Evolutionary conservation across 345 rosid species (phyloP), one percentile per base, ranked within the genome.

Genomic region (Corchorus capsularis): DNA sequence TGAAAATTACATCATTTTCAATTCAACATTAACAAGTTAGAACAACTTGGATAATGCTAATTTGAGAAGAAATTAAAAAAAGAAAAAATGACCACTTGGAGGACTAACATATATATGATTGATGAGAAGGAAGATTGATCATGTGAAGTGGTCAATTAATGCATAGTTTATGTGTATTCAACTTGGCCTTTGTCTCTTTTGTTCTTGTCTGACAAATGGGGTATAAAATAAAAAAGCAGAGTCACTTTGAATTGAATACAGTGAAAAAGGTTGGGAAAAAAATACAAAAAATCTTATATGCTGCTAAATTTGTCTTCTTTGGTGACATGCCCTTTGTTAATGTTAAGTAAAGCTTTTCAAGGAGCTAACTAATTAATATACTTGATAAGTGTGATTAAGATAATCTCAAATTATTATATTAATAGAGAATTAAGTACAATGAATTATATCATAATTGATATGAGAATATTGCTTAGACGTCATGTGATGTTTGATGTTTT

Each of bases 401-500:
- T 66, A 66, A 19, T 45, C 32, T 41, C 19, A 41, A 45, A 20
- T 10, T 12, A 43, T 19, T 45, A 43, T 19, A 63, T 3, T 16
- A 34, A 35, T 4, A 37, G 17, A 60, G 32, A 32, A 2, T 60
- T 45, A 39, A 12, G 17, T 60, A 9, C 0, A 22, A 22, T 9
- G 14, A 19, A 56, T 4, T 22, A 11, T 22, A 3, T 52, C 2
- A 19, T n/a, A 22, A 10, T 11, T 59, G 63, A 59, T 27, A 4
- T 11, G 14, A 34, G 16, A 59, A 22, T 17, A 14, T 35, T 62
- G 66, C 41, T 0, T 9, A 41, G 66, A 6, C 9, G 43, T 35
- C 66, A 34, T 62, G 45, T 62, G 43, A 62, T 62, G 64, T 61
- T 61, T 61, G 64, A 61, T 61, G 45, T 35, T 62, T 61, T 60